A percentile compares a stretch with the other conserved stretches of the same genome.
Conservation (phyloP, 2,329 filamentous ascomycete species). For the Pseudopyrenochaeta lycopersici region DNA sequence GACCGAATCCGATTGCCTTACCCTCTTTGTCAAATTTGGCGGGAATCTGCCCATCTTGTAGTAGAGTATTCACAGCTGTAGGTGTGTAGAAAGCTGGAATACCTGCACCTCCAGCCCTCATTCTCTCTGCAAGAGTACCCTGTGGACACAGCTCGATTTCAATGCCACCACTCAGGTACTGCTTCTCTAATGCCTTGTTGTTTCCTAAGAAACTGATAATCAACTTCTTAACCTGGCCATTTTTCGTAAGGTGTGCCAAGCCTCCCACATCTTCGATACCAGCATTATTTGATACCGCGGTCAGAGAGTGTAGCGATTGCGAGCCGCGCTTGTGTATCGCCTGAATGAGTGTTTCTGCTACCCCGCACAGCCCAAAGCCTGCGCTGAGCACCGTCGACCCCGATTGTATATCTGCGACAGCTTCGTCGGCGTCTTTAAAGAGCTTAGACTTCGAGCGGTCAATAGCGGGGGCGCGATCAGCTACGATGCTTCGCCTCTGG, state of each 20-base stretch:
- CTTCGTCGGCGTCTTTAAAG: slow-evolving; percentile 48
- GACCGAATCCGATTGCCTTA: slow-evolving; percentile 69
- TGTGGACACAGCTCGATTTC: slow-evolving; percentile 81
- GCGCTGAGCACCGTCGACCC: slow-evolving; percentile 50
- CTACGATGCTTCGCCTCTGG: slow-evolving; percentile 33
- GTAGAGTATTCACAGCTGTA: slow-evolving; percentile 70
- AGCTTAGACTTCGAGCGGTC: slow-evolving; percentile 49
- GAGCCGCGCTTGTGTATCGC: slow-evolving; percentile 43
- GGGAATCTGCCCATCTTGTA: slow-evolving; percentile 74
- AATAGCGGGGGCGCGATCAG: slow-evolving; percentile 36
- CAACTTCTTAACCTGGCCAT: slow-evolving; percentile 75
- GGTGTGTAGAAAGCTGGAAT: slow-evolving; percentile 85
- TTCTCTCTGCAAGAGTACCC: slow-evolving; percentile 75
- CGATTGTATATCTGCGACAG: slow-evolving; percentile 47
- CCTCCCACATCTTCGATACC: slow-evolving; percentile 72
- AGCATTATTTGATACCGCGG: slow-evolving; percentile 83
- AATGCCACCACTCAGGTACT: slow-evolving; percentile 76
- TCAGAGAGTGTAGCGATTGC: slow-evolving; percentile 59
- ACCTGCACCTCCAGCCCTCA: slow-evolving; percentile 76
- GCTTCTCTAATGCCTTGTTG: slow-evolving; percentile 78
- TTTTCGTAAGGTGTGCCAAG: slow-evolving; percentile 72
- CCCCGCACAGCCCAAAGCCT: slow-evolving; percentile 51
- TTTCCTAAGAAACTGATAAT: slow-evolving; percentile 81
- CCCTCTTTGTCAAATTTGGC: slow-evolving; percentile 67
- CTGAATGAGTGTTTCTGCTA: slow-evolving; percentile 50